Conservation (phyloP, 805 yeast genomes). For the Kazachstania viticola region DNA sequence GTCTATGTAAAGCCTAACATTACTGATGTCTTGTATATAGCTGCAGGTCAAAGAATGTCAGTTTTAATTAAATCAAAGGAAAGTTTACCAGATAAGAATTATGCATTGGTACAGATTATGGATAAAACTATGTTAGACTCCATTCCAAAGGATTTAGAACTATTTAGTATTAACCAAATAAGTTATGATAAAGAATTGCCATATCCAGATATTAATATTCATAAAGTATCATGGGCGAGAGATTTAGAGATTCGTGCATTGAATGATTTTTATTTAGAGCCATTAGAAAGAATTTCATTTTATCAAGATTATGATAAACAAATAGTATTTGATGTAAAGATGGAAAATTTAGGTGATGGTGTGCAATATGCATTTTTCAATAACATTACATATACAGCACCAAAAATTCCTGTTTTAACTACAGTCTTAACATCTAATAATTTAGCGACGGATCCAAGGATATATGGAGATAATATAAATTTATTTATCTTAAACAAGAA, state of each 20-base stretch:
- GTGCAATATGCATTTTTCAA: constrained; percentile 69
- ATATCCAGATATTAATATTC: constrained; percentile 1
- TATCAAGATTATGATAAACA: constrained; percentile 50
- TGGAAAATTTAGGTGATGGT: constrained; percentile 66
- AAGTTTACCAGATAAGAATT: constrained; percentile 32
- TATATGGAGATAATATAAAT: constrained; percentile 67
- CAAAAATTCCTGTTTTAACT: constrained; percentile 60
- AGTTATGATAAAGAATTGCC: constrained; percentile 32
- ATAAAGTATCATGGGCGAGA: no score
- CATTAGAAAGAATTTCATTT: constrained; percentile 34
- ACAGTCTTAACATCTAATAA: constrained; percentile 54
- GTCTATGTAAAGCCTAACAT: constrained; percentile 47
- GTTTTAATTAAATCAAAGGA: constrained; percentile 53
- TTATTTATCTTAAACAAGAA: constrained; percentile 46
- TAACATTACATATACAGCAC: constrained; percentile 49
- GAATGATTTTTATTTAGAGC: constrained; percentile 29
- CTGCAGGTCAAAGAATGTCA: constrained; percentile 76
- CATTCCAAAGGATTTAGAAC: constrained; percentile 45
- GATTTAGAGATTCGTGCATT: constrained; percentile 11
- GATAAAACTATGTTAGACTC: constrained; percentile 62
- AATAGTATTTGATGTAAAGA: constrained; percentile 45
- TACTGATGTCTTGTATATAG: constrained; percentile 45
- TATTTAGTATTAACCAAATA: constrained; percentile 45
- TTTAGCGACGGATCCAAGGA: constrained; percentile 40
- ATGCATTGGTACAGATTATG: constrained; percentile 47